These are phyloP conservation scores for Amanita brunnescens DNA, from an alignment of 768 basidiomycete genomes.

Conservation along the genomic window DNA sequence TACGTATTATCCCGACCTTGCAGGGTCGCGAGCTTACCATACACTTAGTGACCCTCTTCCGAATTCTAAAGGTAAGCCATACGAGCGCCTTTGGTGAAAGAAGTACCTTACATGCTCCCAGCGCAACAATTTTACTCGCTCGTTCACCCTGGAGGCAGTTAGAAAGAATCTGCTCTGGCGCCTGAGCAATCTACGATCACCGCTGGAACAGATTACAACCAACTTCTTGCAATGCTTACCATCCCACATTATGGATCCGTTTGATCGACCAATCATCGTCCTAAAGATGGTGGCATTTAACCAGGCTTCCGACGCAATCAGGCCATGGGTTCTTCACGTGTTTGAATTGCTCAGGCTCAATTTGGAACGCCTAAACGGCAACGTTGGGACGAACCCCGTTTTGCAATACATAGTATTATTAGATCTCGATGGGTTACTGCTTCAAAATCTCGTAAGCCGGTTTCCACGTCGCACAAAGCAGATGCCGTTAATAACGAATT, in stretches of 20 bases:
- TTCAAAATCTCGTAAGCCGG: conserved; percentile 47
- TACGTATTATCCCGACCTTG: conserved; percentile 25
- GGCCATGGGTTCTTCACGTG: conserved; percentile 35
- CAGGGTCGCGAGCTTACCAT: conserved; percentile 7
- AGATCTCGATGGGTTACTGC: conserved; percentile 49
- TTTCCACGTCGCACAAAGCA: conserved; percentile 6
- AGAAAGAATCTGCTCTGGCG: conserved; percentile 53
- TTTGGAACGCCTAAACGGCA: conserved; percentile 39
- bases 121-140: conserved; percentile 60
- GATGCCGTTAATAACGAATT: conserved; percentile 3
- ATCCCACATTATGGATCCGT: conserved; percentile 41
- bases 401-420: conserved; percentile 62
- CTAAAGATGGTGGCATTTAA: conserved; percentile 38
- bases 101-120: conserved; percentile 19
- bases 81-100: conserved; percentile 5
- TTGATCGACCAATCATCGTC: conserved; percentile 58
- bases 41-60: conserved; percentile 44
- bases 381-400: conserved; percentile 25
- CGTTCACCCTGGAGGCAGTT: conserved; percentile 53
- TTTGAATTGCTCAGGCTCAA: conserved; percentile 53
- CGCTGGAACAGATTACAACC: conserved; percentile 18
- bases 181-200: conserved; percentile 33
- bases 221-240: conserved; percentile 47
- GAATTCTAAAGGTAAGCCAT: conserved; percentile 49
- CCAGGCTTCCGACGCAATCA: conserved; percentile 27